phyloP scores from a whole-genome alignment of 2,329 filamentous ascomycete species.

The Plenodomus tracheiphilus region DNA sequence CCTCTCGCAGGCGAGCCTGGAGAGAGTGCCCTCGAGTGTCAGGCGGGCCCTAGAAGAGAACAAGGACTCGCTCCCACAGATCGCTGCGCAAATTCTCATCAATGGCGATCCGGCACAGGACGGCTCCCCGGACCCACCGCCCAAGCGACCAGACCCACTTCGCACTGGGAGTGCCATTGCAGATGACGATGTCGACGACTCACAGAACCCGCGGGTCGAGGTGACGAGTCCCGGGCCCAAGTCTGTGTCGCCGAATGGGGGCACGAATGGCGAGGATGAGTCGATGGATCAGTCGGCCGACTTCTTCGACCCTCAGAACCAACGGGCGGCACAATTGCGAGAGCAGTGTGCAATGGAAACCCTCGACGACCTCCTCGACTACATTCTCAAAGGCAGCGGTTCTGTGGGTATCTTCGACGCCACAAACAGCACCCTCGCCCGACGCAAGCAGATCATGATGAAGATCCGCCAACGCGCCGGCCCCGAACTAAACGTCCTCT shows the following conservation, averaged over 20 bases:
- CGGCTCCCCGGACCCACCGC: constrained; percentile 36
- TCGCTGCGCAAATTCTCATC: constrained; percentile 61
- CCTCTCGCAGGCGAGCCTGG: constrained; percentile 37
- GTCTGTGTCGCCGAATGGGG: constrained; percentile 22
- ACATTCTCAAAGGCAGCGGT: constrained; percentile 78
- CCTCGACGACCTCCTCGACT: constrained; percentile 87
- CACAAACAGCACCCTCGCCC: constrained; percentile 90
- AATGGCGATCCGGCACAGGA: constrained; percentile 56
- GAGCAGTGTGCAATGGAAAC: constrained; percentile 93
- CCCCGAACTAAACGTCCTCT: constrained; percentile 83
- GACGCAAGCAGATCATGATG: constrained; percentile 80
- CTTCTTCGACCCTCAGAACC: constrained; percentile 93
- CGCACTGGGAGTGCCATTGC: constrained; percentile 32
- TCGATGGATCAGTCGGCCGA: constrained; percentile 83
- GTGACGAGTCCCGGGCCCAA: constrained; percentile 40
- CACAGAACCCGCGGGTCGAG: constrained; percentile 28
- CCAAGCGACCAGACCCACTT: constrained; percentile 30
- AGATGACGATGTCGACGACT: constrained; percentile 18
- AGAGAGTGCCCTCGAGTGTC: constrained; percentile 30
- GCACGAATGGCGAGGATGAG: constrained; percentile 45
- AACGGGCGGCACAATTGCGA: constrained; percentile 76
- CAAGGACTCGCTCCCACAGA: constrained; percentile 35
- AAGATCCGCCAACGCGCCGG: constrained; percentile 82
- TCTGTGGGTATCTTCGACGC: constrained; percentile 95
- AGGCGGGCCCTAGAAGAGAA: constrained; percentile 29